A percentile compares a stretch with the other conserved stretches of the same genome.
These are phyloP conservation scores for Wickerhamomyces ciferrii DNA, from an alignment of 805 yeast species.

Conservation along the genomic window DNA sequence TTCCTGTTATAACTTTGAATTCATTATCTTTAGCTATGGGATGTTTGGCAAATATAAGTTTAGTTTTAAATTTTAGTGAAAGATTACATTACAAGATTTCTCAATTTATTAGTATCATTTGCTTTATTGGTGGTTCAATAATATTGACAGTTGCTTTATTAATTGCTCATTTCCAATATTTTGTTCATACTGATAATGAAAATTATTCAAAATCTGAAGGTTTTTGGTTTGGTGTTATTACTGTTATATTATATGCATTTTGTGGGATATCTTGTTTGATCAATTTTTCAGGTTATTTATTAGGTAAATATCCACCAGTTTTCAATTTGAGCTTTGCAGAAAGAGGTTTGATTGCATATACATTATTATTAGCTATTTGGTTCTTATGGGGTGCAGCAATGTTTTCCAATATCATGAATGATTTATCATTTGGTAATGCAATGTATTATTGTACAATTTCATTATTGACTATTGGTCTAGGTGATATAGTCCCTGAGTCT, in stretches of 20 bases:
- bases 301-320: constrained; percentile 59
- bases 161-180: constrained; percentile 27
- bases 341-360: constrained; percentile 68
- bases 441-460: constrained; percentile 72
- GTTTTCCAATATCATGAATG: constrained; percentile 38
- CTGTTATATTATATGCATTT: constrained; percentile 53
- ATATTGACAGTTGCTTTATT: constrained; percentile 46
- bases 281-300: constrained; percentile 58
- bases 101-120: constrained; percentile 54
- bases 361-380: constrained; percentile 64
- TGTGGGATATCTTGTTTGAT: constrained; percentile 48
- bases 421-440: constrained; percentile 55
- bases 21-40: constrained; percentile 62
- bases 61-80: constrained; percentile 64
- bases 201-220: constrained; percentile 44
- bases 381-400: constrained; percentile 64
- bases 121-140: constrained; percentile 59
- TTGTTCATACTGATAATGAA: constrained; percentile 20
- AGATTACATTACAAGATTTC: constrained; percentile 52
- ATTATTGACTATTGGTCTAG: constrained; percentile 74
- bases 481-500: constrained; percentile 58
- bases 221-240: constrained; percentile 73
- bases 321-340: constrained; percentile 66
- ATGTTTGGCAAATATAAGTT: constrained; percentile 58
- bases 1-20: constrained; percentile 50